phyloP scores from a whole-genome alignment of 805 yeast species.

The Diddensiella transvaalensis region DNA sequence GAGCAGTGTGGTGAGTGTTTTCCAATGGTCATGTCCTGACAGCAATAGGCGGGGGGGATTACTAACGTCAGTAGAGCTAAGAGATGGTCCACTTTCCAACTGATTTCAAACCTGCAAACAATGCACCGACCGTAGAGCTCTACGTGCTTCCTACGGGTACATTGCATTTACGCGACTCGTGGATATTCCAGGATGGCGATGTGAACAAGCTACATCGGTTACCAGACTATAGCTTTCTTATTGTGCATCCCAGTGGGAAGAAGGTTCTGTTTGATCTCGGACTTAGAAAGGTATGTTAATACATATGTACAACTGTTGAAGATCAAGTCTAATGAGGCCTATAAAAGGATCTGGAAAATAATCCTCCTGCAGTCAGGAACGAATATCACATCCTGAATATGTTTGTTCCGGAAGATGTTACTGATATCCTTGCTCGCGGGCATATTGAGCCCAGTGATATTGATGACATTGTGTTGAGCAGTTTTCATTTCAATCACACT shows the following conservation, averaged over 20 bases:
- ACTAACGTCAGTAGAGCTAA: too few relatives aligned
- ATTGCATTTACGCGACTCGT: not conserved
- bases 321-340: constrained; percentile 2
- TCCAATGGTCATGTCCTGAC: too few relatives aligned
- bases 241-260: constrained; percentile 2
- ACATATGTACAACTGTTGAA: not conserved
- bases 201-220: not conserved
- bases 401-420: not conserved
- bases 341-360: not conserved
- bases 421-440: not conserved
- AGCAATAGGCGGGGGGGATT: too few relatives aligned
- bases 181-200: not conserved
- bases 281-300: constrained; percentile 5
- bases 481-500: constrained; percentile 1
- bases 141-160: not conserved
- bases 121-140: not conserved
- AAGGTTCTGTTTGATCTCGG: constrained; percentile 6
- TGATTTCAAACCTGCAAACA: not conserved
- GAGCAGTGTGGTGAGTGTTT: too few relatives aligned
- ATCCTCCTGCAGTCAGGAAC: constrained; percentile 1
- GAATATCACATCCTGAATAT: not conserved
- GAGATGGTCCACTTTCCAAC: not conserved
- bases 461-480: not conserved
- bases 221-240: constrained; percentile 1
- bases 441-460: not conserved